A percentile compares a stretch with the other conserved stretches of the same genome.
phyloP scores from a whole-genome alignment of 2,329 filamentous ascomycete genomes.

The Xylariaceae sp. region DNA sequence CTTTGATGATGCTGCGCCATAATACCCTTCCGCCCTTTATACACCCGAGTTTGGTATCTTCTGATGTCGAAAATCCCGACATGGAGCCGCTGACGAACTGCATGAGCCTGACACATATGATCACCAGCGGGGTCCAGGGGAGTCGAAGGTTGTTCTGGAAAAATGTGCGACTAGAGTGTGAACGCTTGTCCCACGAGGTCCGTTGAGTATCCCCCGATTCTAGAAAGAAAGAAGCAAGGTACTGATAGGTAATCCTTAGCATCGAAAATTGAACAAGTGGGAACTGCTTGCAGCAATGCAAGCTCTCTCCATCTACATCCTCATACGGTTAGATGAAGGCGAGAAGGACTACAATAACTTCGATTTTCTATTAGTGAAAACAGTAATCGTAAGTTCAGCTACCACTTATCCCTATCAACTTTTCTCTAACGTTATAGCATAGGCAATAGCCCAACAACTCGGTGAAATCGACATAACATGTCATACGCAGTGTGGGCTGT shows the following conservation, averaged over 20 bases:
- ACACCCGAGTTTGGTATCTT: conserved; percentile 43
- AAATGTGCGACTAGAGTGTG: conserved; percentile 52
- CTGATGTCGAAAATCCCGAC: conserved; percentile 31
- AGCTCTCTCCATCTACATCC: conserved; percentile 51
- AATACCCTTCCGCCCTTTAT: conserved; percentile 52
- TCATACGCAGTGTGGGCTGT: conserved; percentile 26
- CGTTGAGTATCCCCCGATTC: conserved; percentile 15
- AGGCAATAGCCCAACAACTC: conserved; percentile 26
- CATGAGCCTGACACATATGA: conserved; percentile 50
- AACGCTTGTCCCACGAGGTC: conserved; percentile 47
- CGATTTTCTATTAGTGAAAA: conserved; percentile 46
- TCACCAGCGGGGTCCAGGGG: conserved; percentile 38
- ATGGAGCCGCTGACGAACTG: conserved; percentile 50
- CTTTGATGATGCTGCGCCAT: conserved; percentile 47
- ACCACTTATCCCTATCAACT: neutral
- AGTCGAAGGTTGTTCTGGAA: conserved; percentile 53
- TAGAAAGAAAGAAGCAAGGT: neutral
- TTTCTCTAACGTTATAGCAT: neutral
- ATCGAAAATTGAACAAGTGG: conserved; percentile 44
- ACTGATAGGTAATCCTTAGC: conserved; percentile 34
- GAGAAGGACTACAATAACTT: conserved; percentile 52
- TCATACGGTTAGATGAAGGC: conserved; percentile 51
- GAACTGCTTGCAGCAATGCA: conserved; percentile 51
- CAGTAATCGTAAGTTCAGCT: conserved; percentile 43
- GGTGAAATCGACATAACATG: conserved; percentile 22